Evolutionary conservation across 768 basidiomycete species (phyloP).

Genomic region (Trametopsis cervina): DNA sequence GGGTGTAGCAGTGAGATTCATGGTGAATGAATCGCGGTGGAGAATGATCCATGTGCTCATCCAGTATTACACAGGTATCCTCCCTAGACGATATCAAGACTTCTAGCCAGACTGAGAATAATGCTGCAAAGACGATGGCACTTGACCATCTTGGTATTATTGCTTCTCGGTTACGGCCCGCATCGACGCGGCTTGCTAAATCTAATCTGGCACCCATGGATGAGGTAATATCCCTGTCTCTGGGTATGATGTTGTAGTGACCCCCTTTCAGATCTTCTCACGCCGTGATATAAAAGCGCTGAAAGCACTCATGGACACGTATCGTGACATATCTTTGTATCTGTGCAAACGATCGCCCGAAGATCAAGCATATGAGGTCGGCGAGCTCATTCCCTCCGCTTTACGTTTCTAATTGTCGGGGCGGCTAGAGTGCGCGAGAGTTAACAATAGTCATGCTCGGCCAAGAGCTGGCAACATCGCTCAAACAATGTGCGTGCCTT

Average conservation of each 20-base stretch:
- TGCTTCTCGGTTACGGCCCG: slow-evolving; percentile 70
- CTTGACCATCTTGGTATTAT: slow-evolving; percentile 94
- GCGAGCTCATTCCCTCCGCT: slow-evolving; percentile 14
- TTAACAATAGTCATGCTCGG: slow-evolving; percentile 74
- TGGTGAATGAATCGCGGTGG: slow-evolving; percentile 46
- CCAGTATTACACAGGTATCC: slow-evolving; percentile 45
- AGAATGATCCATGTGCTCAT: not conserved
- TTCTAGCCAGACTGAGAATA: slow-evolving; percentile 56
- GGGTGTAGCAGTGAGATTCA: slow-evolving; percentile 72
- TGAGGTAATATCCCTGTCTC: slow-evolving; percentile 41
- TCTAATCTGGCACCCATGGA: slow-evolving; percentile 50
- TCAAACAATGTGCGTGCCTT: slow-evolving; percentile 50
- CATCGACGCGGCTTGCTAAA: slow-evolving; percentile 30
- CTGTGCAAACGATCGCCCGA: slow-evolving; percentile 65
- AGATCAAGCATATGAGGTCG: slow-evolving; percentile 76
- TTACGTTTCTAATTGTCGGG: not conserved
- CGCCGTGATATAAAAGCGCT: slow-evolving; percentile 43
- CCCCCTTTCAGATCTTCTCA: slow-evolving; percentile 41
- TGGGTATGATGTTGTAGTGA: not conserved
- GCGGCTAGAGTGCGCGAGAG: slow-evolving; percentile 70
- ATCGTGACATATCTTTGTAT: slow-evolving; percentile 61
- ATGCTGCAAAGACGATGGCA: slow-evolving; percentile 82
- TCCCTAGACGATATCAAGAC: slow-evolving; percentile 80
- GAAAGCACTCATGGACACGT: slow-evolving; percentile 50
- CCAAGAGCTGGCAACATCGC: slow-evolving; percentile 68